Evolutionary conservation across 2,329 filamentous ascomycete genomes (phyloP).

Genomic region (Knufia fluminis): DNA sequence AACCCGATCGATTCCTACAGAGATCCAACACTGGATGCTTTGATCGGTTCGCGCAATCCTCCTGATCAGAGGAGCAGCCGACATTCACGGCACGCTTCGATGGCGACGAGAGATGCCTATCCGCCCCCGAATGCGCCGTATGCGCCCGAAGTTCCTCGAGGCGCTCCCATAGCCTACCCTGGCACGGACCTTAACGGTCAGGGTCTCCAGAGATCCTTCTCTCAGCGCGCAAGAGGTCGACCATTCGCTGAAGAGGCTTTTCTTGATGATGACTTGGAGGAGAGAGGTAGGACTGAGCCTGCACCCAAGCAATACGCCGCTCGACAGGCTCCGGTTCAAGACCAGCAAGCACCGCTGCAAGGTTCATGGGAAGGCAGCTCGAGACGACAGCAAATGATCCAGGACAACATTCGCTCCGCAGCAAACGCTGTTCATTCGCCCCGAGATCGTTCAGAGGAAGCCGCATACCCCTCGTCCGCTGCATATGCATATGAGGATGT

Average conservation of each 20-base stretch:
- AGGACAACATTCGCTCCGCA: constrained; percentile 4
- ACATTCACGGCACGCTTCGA: constrained; percentile 11
- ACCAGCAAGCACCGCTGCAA: not conserved
- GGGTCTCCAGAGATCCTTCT: constrained; percentile 21
- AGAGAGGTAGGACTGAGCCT: not conserved
- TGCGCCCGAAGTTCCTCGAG: constrained; percentile 53
- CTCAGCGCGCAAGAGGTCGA: constrained; percentile 21
- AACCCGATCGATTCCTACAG: constrained; percentile 21
- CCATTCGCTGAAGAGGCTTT: constrained; percentile 23
- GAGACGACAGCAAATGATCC: constrained; percentile 3
- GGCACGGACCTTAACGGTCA: constrained; percentile 31
- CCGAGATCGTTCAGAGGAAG: not conserved
- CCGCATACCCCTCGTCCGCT: not conserved
- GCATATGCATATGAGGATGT: not conserved
- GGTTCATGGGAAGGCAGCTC: not conserved
- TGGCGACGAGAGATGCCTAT: not conserved
- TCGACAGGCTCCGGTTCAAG: not conserved
- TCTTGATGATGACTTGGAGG: constrained; percentile 14
- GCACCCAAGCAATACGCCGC: not conserved
- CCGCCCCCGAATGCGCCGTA: constrained; percentile 14
- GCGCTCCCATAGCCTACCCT: constrained; percentile 48
- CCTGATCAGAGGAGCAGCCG: constrained; percentile 6
- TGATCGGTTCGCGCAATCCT: constrained; percentile 13
- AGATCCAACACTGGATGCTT: constrained; percentile 18
- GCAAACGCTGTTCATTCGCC: constrained; percentile 4